Conservation (phyloP, 148 eudicot species). For the Polygonum aviculare region DNA sequence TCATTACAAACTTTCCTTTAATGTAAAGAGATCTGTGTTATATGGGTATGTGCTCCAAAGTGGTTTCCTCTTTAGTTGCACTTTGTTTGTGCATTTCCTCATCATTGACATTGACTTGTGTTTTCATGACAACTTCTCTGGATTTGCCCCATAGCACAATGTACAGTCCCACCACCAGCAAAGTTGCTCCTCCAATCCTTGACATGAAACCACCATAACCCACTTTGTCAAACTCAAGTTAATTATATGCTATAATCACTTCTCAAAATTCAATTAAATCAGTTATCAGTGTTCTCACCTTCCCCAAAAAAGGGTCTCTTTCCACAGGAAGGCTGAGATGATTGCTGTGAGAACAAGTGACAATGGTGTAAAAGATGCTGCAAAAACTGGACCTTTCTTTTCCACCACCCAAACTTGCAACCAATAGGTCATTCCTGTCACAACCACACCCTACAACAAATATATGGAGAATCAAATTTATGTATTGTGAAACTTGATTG, state of each 20-base stretch:
- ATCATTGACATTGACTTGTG: background rate
- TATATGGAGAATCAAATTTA: background rate
- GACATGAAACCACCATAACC: background rate
- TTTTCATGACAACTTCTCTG: conserved; percentile 15
- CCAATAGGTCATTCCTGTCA: conserved; percentile 24
- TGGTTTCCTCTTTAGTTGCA: conserved; percentile 1
- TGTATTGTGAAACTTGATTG: background rate
- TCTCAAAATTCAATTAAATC: background rate
- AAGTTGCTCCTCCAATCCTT: conserved; percentile 20
- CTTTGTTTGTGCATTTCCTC: background rate
- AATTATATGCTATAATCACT: background rate
- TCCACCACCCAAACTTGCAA: conserved; percentile 24
- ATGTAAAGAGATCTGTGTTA: background rate
- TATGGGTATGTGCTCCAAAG: background rate
- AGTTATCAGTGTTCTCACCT: background rate
- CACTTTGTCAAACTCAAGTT: background rate
- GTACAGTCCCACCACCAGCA: conserved; percentile 31
- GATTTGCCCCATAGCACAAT: conserved; percentile 32
- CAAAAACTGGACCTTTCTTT: conserved; percentile 28
- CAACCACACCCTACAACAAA: conserved; percentile 21
- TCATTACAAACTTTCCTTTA: background rate
- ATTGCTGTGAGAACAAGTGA: conserved; percentile 20
- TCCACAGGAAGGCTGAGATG: conserved; percentile 21
- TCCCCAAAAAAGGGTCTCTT: conserved; percentile 27
- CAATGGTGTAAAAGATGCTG: conserved; percentile 22